Evolutionary conservation across 148 eudicot genomes (phyloP).

Genomic region (Bassia scoparia): DNA sequence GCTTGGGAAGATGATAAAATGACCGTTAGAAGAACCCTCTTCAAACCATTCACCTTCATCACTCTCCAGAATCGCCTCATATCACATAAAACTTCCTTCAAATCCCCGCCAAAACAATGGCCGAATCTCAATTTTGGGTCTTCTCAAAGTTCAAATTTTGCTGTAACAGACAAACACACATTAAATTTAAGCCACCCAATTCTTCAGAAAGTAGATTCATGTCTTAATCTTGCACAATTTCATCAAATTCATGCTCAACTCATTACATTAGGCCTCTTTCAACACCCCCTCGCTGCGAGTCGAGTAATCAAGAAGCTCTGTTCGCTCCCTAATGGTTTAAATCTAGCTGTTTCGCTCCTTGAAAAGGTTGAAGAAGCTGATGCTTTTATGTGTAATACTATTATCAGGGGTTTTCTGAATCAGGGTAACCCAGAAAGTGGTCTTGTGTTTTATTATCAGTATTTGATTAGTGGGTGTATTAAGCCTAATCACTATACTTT

Average conservation of each 20-base stretch:
- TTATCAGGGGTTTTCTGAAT: slow-evolving; percentile 43
- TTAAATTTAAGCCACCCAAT: slow-evolving; percentile 43
- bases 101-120: slow-evolving; percentile 39
- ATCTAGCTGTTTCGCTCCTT: slow-evolving; percentile 37
- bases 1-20: slow-evolving; percentile 21
- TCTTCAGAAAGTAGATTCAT: slow-evolving; percentile 42
- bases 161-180: slow-evolving; percentile 7
- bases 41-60: slow-evolving; percentile 23
- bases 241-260: slow-evolving; percentile 53
- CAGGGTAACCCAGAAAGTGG: slow-evolving; percentile 33
- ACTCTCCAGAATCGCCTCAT: slow-evolving; percentile 45
- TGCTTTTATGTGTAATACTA: slow-evolving; percentile 56
- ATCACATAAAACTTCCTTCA: slow-evolving; percentile 41
- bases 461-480: slow-evolving; percentile 33
- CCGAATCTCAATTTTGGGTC: slow-evolving; percentile 16
- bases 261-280: slow-evolving; percentile 41
- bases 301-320: slow-evolving; percentile 48
- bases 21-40: slow-evolving; percentile 29
- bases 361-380: slow-evolving; percentile 37
- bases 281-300: slow-evolving; percentile 45
- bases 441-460: slow-evolving; percentile 37
- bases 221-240: slow-evolving; percentile 32
- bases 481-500: slow-evolving; percentile 29
- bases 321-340: slow-evolving; percentile 30
- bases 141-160: slow-evolving; percentile 2